Base-by-base conservation (phyloP, 495 filamentous ascomycete species). In the Elasticomyces elasticus region DNA sequence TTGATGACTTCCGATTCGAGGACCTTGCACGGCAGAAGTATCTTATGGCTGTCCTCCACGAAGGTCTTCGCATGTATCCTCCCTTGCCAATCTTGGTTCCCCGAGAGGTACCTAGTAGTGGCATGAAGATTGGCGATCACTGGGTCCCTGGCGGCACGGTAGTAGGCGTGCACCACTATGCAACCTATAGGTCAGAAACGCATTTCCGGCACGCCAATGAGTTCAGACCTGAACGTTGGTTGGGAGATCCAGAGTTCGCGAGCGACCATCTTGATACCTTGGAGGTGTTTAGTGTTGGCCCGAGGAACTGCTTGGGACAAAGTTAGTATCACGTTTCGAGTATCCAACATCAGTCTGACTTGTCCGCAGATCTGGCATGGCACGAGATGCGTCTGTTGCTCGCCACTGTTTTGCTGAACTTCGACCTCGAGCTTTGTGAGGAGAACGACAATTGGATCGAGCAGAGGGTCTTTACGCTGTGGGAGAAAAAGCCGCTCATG, bases 401-500 rank as follows among this genome's bases (percentile, higher is more conserved):
- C 17, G 56, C 63, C 5, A 65, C 62, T 23, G 56, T 66, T 1
- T 30, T 70, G 0, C 61, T 60, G 46, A 55, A 62, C 22, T 67
- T 70, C 41, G 66, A 70, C 41, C 15, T 67, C 2, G 49, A 61
- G 38, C 52, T 70, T 15, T 62, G 59, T 30, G 55, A 60, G 5
- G 65, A 70, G 47, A 62, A 56, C 40, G 33, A 62, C 31, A 44
- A 60, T 27, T 70, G 67, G 67, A 46, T 13, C 0, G 50, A 66
- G 15, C 66, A 67, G 59, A 35, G 52, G 9, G 37, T 56, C 6
- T 69, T 51, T 38, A 60, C 42, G 7, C 35, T 69, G 37, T 78
- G 76, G 76, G 64, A 75, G 47, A 77, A 74, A 60, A 67, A 62
- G 9, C 63, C 67, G 12, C 46, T 70, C 26, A 38, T 56, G 48